phyloP scores from a whole-genome alignment of 257 asterid genomes.

The Ocimum tenuiflorum region DNA sequence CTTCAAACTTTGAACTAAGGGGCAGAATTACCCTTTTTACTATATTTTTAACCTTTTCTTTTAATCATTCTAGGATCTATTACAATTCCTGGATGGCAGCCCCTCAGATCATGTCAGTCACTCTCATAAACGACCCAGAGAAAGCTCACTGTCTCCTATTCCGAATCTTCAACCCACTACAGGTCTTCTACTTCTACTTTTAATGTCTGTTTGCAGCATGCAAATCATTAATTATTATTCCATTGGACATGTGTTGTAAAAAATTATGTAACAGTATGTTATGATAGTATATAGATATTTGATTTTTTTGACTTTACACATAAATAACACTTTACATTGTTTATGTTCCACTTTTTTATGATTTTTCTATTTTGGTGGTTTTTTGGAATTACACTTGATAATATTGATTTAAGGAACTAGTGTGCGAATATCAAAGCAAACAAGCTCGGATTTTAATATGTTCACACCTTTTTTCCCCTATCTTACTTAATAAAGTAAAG shows the following conservation, averaged over 20 bases:
- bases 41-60: conserved; percentile 10
- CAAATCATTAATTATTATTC: background rate
- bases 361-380: background rate
- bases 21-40: background rate
- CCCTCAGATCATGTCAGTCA: conserved; percentile 66
- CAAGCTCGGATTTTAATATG: too few species aligned
- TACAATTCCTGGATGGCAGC: conserved; percentile 80
- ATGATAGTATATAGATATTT: background rate
- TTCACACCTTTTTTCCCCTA: too few species aligned
- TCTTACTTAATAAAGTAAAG: background rate
- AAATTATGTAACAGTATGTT: background rate
- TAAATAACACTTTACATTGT: background rate
- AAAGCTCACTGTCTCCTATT: conserved; percentile 43
- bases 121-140: conserved; percentile 88
- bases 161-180: conserved; percentile 27
- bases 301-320: background rate
- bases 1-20: background rate
- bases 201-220: background rate
- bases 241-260: background rate
- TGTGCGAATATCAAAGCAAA: too few species aligned
- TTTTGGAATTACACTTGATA: background rate
- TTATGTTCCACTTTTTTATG: background rate
- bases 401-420: background rate
- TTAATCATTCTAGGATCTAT: conserved; percentile 57
- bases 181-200: conserved; percentile 14